Base-by-base conservation (phyloP, 805 yeast species). In the Lachancea cidri region DNA sequence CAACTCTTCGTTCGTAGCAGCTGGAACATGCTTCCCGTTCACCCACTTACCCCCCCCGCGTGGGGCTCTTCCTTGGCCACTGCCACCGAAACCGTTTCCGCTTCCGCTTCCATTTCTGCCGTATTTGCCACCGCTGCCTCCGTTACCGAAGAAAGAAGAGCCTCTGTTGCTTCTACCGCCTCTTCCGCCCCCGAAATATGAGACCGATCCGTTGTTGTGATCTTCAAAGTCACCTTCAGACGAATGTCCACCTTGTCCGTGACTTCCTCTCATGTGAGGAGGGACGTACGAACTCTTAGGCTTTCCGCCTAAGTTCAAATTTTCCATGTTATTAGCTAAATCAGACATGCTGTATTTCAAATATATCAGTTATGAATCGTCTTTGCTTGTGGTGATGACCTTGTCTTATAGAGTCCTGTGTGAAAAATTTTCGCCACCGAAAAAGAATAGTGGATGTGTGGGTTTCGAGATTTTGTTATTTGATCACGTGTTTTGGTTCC, bases 11-110 rank as follows among this genome's bases (percentile, higher is more conserved):
- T 85, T 83, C 50, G 68, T 73, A 42, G 80, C 75, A 46, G 95
- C 86, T 44, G 95, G 95, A 50, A 79, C 72, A 64, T 91, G 98
- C 60, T 77, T 78, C 54, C 97, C 98, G 60, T 88, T 83, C 41
- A 72, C 81, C 77, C 87, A 93, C 50, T 74, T 73, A 55, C 98
- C 98, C 52, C 77, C 83, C 39, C 54, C 55, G 34, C 54, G 47
- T n/a, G 41, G 31, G 30, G 45, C 46, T 31, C 46, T 40, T n/a
- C 57, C 54, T 35, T 55, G 46, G 32, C 65, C 55, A 42, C 61
- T 56, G 43, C 63, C 59, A 48, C 64, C 59, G 37, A 70, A 64
- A 44, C 66, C 63, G 47, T 65, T 57, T 42, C 67, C 58, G 11
- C 27, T 22, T 36, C 66, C 57, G 36, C 71, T 65, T 42, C 65